Percentiles rank a stretch among this genome's conserved stretches.
Evolutionary conservation across 225 moss, liverwort and hornwort species (phyloP).

Genomic region (Lunularia cruciata): DNA sequence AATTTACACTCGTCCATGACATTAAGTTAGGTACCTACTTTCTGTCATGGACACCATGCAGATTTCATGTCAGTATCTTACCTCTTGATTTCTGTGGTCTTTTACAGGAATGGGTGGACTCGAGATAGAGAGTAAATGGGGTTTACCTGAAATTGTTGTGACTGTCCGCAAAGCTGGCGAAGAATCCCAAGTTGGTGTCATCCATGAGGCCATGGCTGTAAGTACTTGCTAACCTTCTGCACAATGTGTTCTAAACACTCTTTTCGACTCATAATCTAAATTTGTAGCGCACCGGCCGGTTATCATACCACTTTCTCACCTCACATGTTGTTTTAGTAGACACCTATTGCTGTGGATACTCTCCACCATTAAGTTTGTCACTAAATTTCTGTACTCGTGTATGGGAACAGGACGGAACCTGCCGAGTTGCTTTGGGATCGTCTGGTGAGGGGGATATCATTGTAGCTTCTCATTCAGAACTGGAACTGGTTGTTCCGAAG

Average conservation of each 20-base stretch:
- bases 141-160: slow-evolving; percentile 79
- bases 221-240: slow-evolving; percentile 13
- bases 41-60: not conserved
- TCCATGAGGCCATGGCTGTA: slow-evolving; percentile 76
- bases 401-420: slow-evolving; percentile 67
- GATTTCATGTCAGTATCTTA: not conserved
- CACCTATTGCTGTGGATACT: not conserved
- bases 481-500: slow-evolving; percentile 88
- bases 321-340: not conserved
- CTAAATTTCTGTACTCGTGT: not conserved
- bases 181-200: slow-evolving; percentile 71
- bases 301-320: not conserved
- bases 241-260: not conserved
- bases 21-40: not conserved
- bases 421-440: slow-evolving; percentile 70
- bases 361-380: not conserved
- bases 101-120: slow-evolving; percentile 57
- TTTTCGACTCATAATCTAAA: not conserved
- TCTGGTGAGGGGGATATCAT: slow-evolving; percentile 71
- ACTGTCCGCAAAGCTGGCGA: slow-evolving; percentile 72
- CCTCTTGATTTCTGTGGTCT: not conserved
- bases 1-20: not conserved
- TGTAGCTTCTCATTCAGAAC: slow-evolving; percentile 56
- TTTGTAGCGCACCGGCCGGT: not conserved
- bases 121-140: slow-evolving; percentile 88